Base-by-base conservation (phyloP, 2,329 filamentous ascomycete genomes). In the Fusarium luffae region DNA sequence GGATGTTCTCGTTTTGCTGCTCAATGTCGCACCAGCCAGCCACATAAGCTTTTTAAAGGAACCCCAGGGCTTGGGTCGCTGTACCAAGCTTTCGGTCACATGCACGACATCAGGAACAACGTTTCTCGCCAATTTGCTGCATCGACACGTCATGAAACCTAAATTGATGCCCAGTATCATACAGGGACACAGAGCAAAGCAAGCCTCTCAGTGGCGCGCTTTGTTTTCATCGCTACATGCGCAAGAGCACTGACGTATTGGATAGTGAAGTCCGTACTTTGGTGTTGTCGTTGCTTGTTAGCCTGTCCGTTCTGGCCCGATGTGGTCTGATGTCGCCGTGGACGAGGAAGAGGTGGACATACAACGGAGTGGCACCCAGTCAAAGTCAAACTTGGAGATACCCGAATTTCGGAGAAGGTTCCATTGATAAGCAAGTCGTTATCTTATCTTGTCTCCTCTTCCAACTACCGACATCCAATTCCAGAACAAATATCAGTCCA, bases 401-500 rank as follows among this genome's bases (percentile, higher is more conserved):
- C 25, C 28, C 25, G 8, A n/a, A 16, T 2, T n/a, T 34, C 30
- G 30, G 30, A 23, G n/a, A 4, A 19, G 5, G 4, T 37, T 55
- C 2, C 3, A 46, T 30, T 16, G 11, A 23, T 12, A 44, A n/a
- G 47, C 42, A 28, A 43, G 44, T 58, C 27, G 32, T 37, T 48
- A 16, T 46, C 21, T 18, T 37, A 21, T 43, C 34, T 16, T 42
- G 13, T 14, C 3, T 18, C 25, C 32, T 27, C 18, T 14, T 37
- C 19, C 40, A 66, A 49, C 54, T 66, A 66, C 62, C 63, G 63
- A 50, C 27, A 54, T 50, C 43, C 40, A 30, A 40, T 54, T 16
- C 62, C 43, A 66, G 48, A 27, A 32, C 34, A 30, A 32, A 30
- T 19, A 21, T 66, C 48, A 66, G 62, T 19, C 63, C 63, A 66